Conservation (phyloP, 345 rosid species). For the Arabis alpina region DNA sequence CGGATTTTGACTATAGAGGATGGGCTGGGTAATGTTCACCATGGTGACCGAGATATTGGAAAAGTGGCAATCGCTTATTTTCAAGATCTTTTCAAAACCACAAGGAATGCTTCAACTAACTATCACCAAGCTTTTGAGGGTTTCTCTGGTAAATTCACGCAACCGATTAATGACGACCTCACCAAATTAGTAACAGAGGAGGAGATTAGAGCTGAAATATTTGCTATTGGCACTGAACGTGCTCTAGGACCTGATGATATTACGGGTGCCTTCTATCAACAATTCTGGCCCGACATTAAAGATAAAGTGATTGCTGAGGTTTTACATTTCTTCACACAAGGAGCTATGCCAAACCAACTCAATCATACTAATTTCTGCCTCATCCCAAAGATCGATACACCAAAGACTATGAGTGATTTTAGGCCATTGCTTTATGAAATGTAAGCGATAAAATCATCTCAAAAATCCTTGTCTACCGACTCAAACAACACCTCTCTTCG, state of each 20-base stretch:
- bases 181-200: neutral
- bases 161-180: neutral
- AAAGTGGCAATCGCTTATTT: neutral
- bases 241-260: neutral
- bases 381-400: neutral
- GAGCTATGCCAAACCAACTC: too few species aligned
- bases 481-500: neutral
- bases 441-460: neutral
- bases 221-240: neutral
- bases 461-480: neutral
- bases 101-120: fast-evolving
- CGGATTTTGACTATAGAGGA: too few species aligned
- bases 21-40: too few species aligned
- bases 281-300: neutral
- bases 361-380: neutral
- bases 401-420: neutral
- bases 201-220: neutral
- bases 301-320: too few species aligned
- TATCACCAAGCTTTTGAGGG: neutral
- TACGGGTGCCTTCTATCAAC: neutral
- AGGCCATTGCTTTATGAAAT: neutral
- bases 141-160: neutral
- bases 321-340: too few species aligned
- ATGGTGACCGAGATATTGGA: too few species aligned
- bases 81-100: neutral